phyloP scores from a whole-genome alignment of 441 rosid genomes.

The Brassica hybrid region DNA sequence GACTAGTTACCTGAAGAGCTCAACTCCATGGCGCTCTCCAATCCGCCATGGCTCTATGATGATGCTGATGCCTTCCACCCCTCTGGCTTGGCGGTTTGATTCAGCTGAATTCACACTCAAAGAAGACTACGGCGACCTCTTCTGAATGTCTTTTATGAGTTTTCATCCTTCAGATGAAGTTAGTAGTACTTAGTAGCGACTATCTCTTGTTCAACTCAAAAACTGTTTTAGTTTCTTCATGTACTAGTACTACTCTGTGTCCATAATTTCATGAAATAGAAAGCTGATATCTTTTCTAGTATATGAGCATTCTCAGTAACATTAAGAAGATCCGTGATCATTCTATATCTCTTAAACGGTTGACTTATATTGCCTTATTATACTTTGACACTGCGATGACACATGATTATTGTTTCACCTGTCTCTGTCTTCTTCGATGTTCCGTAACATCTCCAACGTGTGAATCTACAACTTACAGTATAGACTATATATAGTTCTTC shows the following conservation, averaged over 20 bases:
- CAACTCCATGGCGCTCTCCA: slow-evolving; percentile 44
- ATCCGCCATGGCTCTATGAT: slow-evolving; percentile 30
- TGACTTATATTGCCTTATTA: too few species aligned
- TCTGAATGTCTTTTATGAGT: too few species aligned
- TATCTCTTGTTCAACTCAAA: slow-evolving; percentile 17
- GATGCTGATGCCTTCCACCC: slow-evolving; percentile 39
- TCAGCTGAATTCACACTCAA: slow-evolving; percentile 38
- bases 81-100: slow-evolving; percentile 41
- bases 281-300: slow-evolving; percentile 14
- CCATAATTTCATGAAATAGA: too few species aligned
- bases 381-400: too few species aligned
- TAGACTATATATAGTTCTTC: not conserved
- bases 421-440: too few species aligned
- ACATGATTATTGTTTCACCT: too few species aligned
- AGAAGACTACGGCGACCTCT: slow-evolving; percentile 33
- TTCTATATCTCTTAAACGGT: too few species aligned
- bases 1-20: slow-evolving; percentile 33
- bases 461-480: not conserved
- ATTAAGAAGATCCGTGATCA: too few species aligned
- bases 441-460: too few species aligned
- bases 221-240: slow-evolving; percentile 22
- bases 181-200: not conserved
- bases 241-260: not conserved
- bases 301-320: not conserved
- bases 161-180: slow-evolving; percentile 43